Evolutionary conservation across 2,329 filamentous ascomycete species (phyloP).

Genomic region (Xylariales sp.): DNA sequence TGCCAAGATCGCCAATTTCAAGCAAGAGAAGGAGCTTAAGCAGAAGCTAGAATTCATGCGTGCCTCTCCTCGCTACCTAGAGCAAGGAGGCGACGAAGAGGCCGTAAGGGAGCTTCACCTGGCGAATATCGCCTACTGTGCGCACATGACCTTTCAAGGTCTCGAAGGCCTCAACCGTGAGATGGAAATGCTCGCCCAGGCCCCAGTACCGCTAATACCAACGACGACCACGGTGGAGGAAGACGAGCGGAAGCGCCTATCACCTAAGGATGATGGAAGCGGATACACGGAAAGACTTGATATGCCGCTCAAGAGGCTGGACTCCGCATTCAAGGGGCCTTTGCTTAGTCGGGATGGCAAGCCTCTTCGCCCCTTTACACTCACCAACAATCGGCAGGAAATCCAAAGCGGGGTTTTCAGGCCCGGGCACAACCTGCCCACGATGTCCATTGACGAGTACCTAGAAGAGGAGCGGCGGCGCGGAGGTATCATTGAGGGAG

Average conservation of each 20-base stretch:
- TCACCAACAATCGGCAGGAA: constrained; percentile 72
- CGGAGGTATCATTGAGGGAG: constrained; percentile 88
- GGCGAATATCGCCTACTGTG: constrained; percentile 66
- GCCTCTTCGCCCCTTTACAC: constrained; percentile 85
- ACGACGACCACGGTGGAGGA: constrained; percentile 42
- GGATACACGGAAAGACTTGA: constrained; percentile 74
- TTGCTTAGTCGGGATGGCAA: constrained; percentile 75
- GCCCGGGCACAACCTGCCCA: constrained; percentile 87
- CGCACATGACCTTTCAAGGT: constrained; percentile 77
- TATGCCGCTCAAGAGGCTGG: constrained; percentile 47
- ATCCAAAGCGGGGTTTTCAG: constrained; percentile 79
- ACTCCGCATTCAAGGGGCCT: constrained; percentile 56
- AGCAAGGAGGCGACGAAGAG: constrained; percentile 74
- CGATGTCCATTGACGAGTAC: constrained; percentile 98
- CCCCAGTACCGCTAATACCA: constrained; percentile 49
- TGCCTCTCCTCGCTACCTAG: constrained; percentile 33
- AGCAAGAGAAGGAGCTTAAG: constrained; percentile 80
- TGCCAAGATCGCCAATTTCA: constrained; percentile 81
- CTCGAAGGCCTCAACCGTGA: constrained; percentile 88
- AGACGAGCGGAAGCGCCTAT: constrained; percentile 36
- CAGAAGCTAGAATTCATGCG: constrained; percentile 65
- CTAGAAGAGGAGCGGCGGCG: constrained; percentile 81
- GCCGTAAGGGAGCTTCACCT: constrained; percentile 75
- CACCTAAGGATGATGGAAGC: constrained; percentile 31
- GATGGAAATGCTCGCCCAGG: constrained; percentile 72